Conservation (phyloP, 2,329 filamentous ascomycete genomes). For the Ceratocystis colombiana region DNA sequence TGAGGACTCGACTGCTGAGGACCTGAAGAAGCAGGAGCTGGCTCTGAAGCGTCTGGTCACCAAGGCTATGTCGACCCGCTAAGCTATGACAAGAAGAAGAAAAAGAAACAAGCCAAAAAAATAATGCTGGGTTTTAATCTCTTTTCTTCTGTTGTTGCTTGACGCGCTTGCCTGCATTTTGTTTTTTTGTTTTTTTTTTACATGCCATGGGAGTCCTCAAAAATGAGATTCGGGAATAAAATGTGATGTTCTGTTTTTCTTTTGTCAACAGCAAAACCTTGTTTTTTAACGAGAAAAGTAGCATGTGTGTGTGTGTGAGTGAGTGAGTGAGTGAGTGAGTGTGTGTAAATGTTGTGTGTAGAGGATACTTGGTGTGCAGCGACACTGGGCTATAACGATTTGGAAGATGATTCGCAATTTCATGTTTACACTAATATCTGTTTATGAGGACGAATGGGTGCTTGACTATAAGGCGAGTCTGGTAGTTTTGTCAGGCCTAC, state of each 20-base stretch:
- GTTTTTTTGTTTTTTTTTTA: conserved; percentile 28
- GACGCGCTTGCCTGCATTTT: conserved; percentile 16
- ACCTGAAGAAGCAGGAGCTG: conserved; percentile 99
- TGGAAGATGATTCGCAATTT: too few species aligned
- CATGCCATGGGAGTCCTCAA: conserved; percentile 31
- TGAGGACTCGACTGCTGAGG: conserved; percentile 80
- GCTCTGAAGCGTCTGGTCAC: conserved; percentile 95
- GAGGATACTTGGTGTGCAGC: too few species aligned
- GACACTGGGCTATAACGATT: too few species aligned
- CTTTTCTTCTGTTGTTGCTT: conserved; percentile 20
- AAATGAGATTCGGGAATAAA: conserved; percentile 32
- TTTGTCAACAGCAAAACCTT: conserved; percentile 27
- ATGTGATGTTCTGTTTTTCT: conserved; percentile 33
- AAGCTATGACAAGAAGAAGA: conserved; percentile 35
- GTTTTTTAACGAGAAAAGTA: neutral
- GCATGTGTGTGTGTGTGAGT: too few species aligned
- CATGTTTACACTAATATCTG: too few species aligned
- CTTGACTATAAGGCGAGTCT: too few species aligned
- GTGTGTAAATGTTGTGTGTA: too few species aligned
- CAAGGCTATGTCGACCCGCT: conserved; percentile 93
- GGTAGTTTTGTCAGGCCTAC: too few species aligned
- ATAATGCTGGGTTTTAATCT: conserved; percentile 22
- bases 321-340: too few species aligned
- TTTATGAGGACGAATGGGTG: too few species aligned
- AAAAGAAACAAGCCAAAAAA: conserved; percentile 19